A percentile compares a stretch with the other conserved stretches of the same genome.
phyloP scores from a whole-genome alignment of 2,329 filamentous ascomycete genomes.

The Clarireedia paspali region DNA sequence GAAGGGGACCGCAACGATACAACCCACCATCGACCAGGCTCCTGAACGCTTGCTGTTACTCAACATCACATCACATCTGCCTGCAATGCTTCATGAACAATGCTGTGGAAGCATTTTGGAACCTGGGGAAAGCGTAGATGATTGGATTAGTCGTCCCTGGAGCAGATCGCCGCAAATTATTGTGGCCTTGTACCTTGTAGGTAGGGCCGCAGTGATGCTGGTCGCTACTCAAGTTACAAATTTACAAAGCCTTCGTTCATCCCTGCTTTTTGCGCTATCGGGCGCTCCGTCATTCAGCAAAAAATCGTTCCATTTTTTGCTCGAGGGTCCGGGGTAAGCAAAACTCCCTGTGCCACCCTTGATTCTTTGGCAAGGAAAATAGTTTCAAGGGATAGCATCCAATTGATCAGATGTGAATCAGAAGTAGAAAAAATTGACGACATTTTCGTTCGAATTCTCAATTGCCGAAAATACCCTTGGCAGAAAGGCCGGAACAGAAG shows the following conservation, averaged over 20 bases:
- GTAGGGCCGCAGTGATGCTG: not conserved
- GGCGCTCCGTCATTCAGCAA: slow-evolving; percentile 5
- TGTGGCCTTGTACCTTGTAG: not conserved
- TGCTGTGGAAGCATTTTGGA: slow-evolving; percentile 9
- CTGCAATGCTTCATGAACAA: slow-evolving; percentile 7
- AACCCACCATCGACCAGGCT: not conserved
- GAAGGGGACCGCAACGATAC: not conserved
- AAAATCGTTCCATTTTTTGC: not conserved
- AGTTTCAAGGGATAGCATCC: slow-evolving; percentile 3
- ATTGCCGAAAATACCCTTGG: slow-evolving; percentile 8
- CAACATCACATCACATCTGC: not conserved
- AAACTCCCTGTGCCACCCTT: not conserved
- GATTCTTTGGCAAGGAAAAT: not conserved
- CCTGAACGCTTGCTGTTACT: not conserved
- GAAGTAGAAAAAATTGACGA: slow-evolving; percentile 1
- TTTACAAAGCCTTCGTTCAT: not conserved
- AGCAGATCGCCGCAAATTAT: slow-evolving; percentile 2
- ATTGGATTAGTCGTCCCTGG: not conserved
- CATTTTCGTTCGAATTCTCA: not conserved
- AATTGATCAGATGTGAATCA: slow-evolving; percentile 5
- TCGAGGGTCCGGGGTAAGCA: slow-evolving; percentile 1
- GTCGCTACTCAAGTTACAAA: not conserved
- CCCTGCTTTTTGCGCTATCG: slow-evolving; percentile 3
- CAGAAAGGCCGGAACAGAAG: slow-evolving; percentile 6
- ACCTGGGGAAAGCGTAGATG: slow-evolving; percentile 10